phyloP scores from a whole-genome alignment of 306 rosid species.

The Dalbergia oliveri region DNA sequence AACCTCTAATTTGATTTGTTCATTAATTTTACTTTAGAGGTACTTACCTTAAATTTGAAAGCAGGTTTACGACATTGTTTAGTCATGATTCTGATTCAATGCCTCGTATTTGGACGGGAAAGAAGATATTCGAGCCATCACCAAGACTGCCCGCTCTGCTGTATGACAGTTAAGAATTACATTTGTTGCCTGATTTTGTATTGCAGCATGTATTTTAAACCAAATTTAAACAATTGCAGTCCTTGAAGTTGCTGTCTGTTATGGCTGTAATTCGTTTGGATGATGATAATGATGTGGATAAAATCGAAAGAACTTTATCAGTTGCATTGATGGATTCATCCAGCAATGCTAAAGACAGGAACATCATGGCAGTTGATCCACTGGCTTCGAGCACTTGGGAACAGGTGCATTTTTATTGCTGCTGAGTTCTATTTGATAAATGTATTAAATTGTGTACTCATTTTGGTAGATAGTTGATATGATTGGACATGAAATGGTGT shows the following conservation, averaged over 20 bases:
- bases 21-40: conserved; percentile 10
- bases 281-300: conserved; percentile 59
- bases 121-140: conserved; percentile 85
- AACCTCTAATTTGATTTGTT: conserved; percentile 22
- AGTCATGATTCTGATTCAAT: conserved; percentile 90
- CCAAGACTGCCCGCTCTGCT: conserved; percentile 79
- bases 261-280: conserved; percentile 83
- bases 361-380: conserved; percentile 63
- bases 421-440: conserved; percentile 32
- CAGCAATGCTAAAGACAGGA: conserved; percentile 60
- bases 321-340: conserved; percentile 66
- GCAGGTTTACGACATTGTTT: conserved; percentile 82
- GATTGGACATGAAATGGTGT: neutral
- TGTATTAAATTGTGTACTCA: conserved; percentile 4
- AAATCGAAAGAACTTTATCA: conserved; percentile 66
- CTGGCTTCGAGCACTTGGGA: conserved; percentile 95
- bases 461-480: conserved; percentile 6
- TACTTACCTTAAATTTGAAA: conserved; percentile 48
- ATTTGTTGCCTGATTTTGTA: conserved; percentile 23
- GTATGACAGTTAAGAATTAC: conserved; percentile 57
- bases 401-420: conserved; percentile 59
- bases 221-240: conserved; percentile 58
- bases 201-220: conserved; percentile 30
- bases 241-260: conserved; percentile 84
- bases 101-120: conserved; percentile 95